phyloP scores from a whole-genome alignment of 2,329 filamentous ascomycete genomes.

The Ophiocordyceps camponoti-floridani region DNA sequence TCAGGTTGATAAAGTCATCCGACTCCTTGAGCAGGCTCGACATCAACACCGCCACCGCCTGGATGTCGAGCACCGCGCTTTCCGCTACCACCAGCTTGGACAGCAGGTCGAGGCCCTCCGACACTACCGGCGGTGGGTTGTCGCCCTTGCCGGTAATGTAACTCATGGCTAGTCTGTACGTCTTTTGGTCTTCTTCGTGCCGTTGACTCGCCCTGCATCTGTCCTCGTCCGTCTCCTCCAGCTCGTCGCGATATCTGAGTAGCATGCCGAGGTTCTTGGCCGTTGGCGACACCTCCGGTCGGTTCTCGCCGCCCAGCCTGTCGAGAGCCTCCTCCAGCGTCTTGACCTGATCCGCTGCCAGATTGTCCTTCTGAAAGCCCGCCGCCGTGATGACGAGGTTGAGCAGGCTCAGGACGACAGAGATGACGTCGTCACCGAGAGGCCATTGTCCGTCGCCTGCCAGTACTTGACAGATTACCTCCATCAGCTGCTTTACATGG shows the following conservation, averaged over 20 bases:
- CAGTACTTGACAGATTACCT: constrained; percentile 44
- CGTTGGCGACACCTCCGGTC: constrained; percentile 28
- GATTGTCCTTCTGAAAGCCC: constrained; percentile 31
- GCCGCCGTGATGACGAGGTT: constrained; percentile 41
- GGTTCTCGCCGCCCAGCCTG: constrained; percentile 18
- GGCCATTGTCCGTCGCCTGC: constrained; percentile 21
- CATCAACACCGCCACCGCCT: constrained; percentile 42
- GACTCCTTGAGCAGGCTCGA: constrained; percentile 44
- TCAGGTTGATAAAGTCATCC: constrained; percentile 55
- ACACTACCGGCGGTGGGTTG: constrained; percentile 47
- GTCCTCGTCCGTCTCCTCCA: constrained; percentile 25
- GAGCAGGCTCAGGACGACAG: constrained; percentile 40
- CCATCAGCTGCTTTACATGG: constrained; percentile 45
- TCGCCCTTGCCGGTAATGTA: constrained; percentile 42
- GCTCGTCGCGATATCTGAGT: constrained; percentile 34
- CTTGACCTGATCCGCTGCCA: constrained; percentile 21
- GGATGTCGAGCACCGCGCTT: constrained; percentile 47
- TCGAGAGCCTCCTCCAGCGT: constrained; percentile 31
- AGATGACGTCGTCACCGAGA: constrained; percentile 27
- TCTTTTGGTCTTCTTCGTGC: constrained; percentile 41
- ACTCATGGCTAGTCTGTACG: constrained; percentile 41
- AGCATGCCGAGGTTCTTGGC: constrained; percentile 38
- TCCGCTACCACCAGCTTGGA: constrained; percentile 34
- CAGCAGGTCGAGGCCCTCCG: constrained; percentile 44
- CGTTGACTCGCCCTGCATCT: constrained; percentile 22